phyloP scores from a whole-genome alignment of 345 rosid species.

The Litchi chinensis region DNA sequence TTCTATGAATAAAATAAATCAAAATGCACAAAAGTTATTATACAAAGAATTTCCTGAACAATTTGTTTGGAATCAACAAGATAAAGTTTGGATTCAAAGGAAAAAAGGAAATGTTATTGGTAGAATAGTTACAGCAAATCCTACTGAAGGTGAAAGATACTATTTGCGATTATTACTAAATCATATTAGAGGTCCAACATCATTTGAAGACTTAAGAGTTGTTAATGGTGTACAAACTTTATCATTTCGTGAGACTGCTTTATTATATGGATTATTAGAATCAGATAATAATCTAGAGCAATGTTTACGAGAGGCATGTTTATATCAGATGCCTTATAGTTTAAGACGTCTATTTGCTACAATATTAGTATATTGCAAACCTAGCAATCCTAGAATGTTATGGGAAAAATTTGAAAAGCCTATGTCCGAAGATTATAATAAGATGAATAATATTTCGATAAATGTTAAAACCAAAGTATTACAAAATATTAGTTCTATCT shows the following conservation, averaged over 20 bases:
- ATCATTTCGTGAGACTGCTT: not conserved
- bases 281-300: not conserved
- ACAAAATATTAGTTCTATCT: not conserved
- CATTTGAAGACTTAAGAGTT: not conserved
- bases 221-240: not conserved
- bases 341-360: too few relatives aligned
- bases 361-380: too few relatives aligned
- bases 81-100: too few relatives aligned
- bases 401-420: too few relatives aligned
- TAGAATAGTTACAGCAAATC: too few relatives aligned
- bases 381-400: too few relatives aligned
- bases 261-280: not conserved
- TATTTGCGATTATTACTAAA: too few relatives aligned
- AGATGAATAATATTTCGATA: too few relatives aligned
- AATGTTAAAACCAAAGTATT: not conserved
- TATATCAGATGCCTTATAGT: not conserved
- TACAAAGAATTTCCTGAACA: not conserved
- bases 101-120: too few relatives aligned
- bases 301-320: not conserved
- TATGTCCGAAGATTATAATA: not conserved
- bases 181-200: too few relatives aligned
- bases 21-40: not conserved
- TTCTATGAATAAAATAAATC: not conserved
- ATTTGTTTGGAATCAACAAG: too few relatives aligned
- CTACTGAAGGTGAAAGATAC: too few relatives aligned